These are phyloP conservation scores for Ogataea nakhonphanomensis DNA, from an alignment of 805 yeast genomes.

Conservation along the genomic window DNA sequence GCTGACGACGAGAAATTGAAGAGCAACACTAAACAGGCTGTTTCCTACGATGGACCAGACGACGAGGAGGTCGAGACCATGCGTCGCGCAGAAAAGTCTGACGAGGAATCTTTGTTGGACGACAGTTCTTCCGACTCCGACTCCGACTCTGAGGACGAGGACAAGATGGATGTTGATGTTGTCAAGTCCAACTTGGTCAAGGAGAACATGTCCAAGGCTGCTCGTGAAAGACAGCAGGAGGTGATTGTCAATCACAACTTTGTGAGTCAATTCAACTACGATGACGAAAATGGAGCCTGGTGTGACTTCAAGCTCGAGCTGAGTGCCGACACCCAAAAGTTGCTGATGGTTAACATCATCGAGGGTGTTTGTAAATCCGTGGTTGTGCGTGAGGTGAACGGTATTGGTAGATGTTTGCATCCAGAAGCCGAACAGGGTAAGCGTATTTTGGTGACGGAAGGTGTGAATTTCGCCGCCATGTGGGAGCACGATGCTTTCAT, in stretches of 20 bases:
- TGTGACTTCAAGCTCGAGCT: conserved; percentile 85
- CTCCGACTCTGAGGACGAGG: conserved; percentile 38
- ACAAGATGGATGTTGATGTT: conserved; percentile 23
- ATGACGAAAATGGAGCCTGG: conserved; percentile 86
- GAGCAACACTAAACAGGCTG: conserved; percentile 74
- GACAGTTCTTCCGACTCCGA: conserved; percentile 41
- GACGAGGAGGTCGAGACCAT: conserved; percentile 91
- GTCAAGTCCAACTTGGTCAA: conserved; percentile 14
- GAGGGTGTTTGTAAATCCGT: conserved; percentile 87
- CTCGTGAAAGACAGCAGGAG: conserved; percentile 82
- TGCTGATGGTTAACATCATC: conserved; percentile 94
- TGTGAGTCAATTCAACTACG: conserved; percentile 81
- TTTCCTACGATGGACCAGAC: conserved; percentile 91
- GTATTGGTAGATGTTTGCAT: conserved; percentile 89
- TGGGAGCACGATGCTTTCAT: conserved; percentile 96
- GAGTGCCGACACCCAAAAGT: conserved; percentile 82
- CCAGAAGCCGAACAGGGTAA: conserved; percentile 69
- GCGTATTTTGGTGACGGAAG: conserved; percentile 88
- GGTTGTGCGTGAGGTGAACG: conserved; percentile 89
- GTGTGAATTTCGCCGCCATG: conserved; percentile 96
- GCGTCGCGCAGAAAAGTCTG: conserved; percentile 77
- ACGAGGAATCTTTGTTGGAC: conserved; percentile 51
- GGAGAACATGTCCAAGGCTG: conserved; percentile 49
- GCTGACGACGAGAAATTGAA: conserved; percentile 62
- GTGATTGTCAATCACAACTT: conserved; percentile 70